Conservation (phyloP, 2,329 filamentous ascomycete species). For the Xylaria hypoxylon region DNA sequence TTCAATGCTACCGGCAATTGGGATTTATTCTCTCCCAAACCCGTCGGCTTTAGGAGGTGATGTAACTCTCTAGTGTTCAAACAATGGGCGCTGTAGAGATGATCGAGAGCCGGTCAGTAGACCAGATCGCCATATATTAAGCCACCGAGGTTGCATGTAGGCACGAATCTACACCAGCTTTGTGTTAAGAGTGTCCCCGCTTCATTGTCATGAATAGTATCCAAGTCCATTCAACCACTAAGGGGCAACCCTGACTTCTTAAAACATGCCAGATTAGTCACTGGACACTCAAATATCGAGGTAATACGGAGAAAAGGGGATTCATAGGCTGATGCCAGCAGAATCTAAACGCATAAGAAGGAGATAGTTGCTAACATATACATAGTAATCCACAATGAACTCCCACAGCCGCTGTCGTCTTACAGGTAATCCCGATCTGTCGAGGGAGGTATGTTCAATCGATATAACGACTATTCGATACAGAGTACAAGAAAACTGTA, state of each 20-base stretch:
- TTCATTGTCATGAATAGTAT: background rate
- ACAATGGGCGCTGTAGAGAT: background rate
- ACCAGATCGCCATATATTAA: background rate
- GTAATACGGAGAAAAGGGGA: background rate
- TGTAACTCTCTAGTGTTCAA: background rate
- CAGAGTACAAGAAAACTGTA: background rate
- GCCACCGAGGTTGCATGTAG: background rate
- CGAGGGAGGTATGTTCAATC: background rate
- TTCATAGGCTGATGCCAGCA: background rate
- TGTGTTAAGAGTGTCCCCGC: background rate
- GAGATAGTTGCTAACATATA: background rate
- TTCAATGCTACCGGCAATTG: background rate
- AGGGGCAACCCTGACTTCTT: background rate
- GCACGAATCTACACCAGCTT: background rate
- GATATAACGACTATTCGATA: too few species aligned
- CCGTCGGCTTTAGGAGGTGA: background rate
- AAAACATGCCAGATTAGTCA: background rate
- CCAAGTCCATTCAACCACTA: background rate
- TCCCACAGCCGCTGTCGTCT: background rate
- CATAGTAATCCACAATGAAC: background rate
- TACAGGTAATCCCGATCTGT: background rate
- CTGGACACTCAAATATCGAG: background rate
- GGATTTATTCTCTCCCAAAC: background rate
- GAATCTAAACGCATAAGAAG: background rate
- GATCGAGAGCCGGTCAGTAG: background rate